Evolutionary conservation across 2,329 filamentous ascomycete genomes (phyloP).

Genomic region (Exophiala dermatitidis): DNA sequence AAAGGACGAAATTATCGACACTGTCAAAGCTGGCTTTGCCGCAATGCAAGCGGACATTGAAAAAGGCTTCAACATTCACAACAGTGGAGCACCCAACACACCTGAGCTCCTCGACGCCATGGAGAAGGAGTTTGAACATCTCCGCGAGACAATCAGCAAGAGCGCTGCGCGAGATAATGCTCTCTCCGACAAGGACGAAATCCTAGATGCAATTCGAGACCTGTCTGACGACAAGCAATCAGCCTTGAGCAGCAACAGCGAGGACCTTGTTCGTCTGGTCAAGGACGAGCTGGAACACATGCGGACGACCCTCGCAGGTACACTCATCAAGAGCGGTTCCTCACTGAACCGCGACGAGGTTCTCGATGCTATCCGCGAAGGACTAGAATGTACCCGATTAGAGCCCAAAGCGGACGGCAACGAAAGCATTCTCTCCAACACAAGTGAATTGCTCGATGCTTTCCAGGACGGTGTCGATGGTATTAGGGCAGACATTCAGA

Average conservation of each 20-base stretch:
- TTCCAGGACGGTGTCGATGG: constrained; percentile 65
- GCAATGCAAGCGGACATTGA: constrained; percentile 54
- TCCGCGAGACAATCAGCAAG: constrained; percentile 69
- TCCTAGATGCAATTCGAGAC: constrained; percentile 50
- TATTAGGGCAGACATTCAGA: constrained; percentile 66
- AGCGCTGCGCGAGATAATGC: constrained; percentile 55
- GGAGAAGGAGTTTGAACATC: constrained; percentile 72
- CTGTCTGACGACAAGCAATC: constrained; percentile 31
- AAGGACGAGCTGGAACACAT: constrained; percentile 57
- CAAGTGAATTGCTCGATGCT: constrained; percentile 53
- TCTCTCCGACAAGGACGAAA: constrained; percentile 53
- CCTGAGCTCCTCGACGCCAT: constrained; percentile 64
- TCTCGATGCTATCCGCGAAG: constrained; percentile 47
- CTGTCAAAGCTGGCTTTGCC: constrained; percentile 56
- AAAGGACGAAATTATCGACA: constrained; percentile 72
- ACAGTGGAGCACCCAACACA: constrained; percentile 47
- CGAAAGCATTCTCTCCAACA: constrained; percentile 49
- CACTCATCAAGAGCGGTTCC: constrained; percentile 41
- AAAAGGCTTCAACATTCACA: constrained; percentile 43
- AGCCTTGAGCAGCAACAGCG: constrained; percentile 32
- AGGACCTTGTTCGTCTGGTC: constrained; percentile 44
- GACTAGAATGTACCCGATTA: constrained; percentile 47
- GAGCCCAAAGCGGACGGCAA: constrained; percentile 48
- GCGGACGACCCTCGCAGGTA: constrained; percentile 50
- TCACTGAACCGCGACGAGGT: constrained; percentile 57